Evolutionary conservation across 2,329 filamentous ascomycete genomes (phyloP).

Genomic region (Escovopsis sp.): DNA sequence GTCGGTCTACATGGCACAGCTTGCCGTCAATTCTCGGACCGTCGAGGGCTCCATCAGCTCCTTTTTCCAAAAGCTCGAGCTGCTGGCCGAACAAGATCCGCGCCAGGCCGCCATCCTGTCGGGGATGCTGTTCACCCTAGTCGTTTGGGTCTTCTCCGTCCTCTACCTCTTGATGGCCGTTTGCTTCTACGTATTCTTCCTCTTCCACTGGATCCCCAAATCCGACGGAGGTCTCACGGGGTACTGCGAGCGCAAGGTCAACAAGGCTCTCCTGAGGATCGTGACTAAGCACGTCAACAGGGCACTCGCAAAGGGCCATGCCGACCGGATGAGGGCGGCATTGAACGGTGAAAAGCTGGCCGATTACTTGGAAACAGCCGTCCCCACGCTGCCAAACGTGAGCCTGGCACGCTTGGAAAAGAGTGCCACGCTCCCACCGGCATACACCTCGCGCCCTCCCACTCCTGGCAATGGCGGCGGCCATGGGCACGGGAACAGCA

Average conservation of each 20-base stretch:
- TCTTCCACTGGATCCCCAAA: slow-evolving; percentile 82
- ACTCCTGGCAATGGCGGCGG: slow-evolving; percentile 35
- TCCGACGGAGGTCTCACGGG: slow-evolving; percentile 65
- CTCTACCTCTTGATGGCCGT: slow-evolving; percentile 60
- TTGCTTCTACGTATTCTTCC: slow-evolving; percentile 72
- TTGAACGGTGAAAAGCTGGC: slow-evolving; percentile 37
- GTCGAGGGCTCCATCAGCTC: slow-evolving; percentile 52
- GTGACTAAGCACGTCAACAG: slow-evolving; percentile 80
- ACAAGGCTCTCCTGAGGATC: slow-evolving; percentile 68
- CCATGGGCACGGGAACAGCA: slow-evolving; percentile 18
- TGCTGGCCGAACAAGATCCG: slow-evolving; percentile 57
- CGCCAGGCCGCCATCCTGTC: slow-evolving; percentile 72
- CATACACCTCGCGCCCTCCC: slow-evolving; percentile 45
- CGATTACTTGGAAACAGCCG: slow-evolving; percentile 45
- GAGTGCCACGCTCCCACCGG: slow-evolving; percentile 36
- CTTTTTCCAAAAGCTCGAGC: slow-evolving; percentile 71
- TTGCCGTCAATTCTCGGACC: slow-evolving; percentile 38
- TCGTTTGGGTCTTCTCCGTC: slow-evolving; percentile 77
- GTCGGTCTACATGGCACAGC: slow-evolving; percentile 62
- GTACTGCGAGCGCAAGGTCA: slow-evolving; percentile 88
- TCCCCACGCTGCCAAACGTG: slow-evolving; percentile 43
- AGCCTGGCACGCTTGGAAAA: slow-evolving; percentile 11
- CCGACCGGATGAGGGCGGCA: slow-evolving; percentile 38
- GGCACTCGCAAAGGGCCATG: slow-evolving; percentile 66
- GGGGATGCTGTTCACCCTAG: slow-evolving; percentile 81